phyloP scores from a whole-genome alignment of 805 yeast species.

The Clavispora carvajalis region DNA sequence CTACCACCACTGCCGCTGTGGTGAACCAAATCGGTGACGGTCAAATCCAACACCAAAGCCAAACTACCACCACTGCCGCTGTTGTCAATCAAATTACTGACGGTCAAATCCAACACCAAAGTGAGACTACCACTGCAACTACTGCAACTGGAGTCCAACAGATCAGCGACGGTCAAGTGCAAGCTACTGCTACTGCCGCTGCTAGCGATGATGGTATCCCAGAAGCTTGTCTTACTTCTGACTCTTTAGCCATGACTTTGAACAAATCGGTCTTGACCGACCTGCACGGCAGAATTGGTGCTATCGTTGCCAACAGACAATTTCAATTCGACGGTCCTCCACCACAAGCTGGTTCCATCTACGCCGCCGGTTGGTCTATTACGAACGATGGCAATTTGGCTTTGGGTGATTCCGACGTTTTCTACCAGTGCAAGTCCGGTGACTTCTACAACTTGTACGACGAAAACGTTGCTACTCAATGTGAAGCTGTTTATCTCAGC shows the following conservation, averaged over 20 bases:
- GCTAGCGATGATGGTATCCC: slow-evolving; percentile 11
- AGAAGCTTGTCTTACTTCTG: slow-evolving; percentile 18
- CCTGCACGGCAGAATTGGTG: slow-evolving; percentile 61
- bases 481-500: slow-evolving; percentile 56
- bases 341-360: slow-evolving; percentile 53
- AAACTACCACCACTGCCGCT: slow-evolving; percentile 9
- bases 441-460: slow-evolving; percentile 76
- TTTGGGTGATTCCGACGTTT: slow-evolving; percentile 53
- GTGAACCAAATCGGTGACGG: too few species aligned
- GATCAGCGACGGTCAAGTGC: slow-evolving; percentile 29
- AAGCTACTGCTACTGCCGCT: slow-evolving; percentile 19
- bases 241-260: slow-evolving; percentile 52
- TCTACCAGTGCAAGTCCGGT: slow-evolving; percentile 75
- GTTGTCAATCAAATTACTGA: slow-evolving; percentile 25
- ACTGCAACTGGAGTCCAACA: slow-evolving; percentile 21
- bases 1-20: too few species aligned
- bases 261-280: slow-evolving; percentile 50
- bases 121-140: slow-evolving; percentile 3
- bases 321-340: slow-evolving; percentile 78
- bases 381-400: slow-evolving; percentile 56
- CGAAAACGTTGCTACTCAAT: slow-evolving; percentile 54
- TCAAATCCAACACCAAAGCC: slow-evolving; percentile 15
- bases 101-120: slow-evolving; percentile 31
- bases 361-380: slow-evolving; percentile 36
- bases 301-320: slow-evolving; percentile 78